Base-by-base conservation (phyloP, 306 rosid genomes). In the Oxytropis ochrocephala region DNA sequence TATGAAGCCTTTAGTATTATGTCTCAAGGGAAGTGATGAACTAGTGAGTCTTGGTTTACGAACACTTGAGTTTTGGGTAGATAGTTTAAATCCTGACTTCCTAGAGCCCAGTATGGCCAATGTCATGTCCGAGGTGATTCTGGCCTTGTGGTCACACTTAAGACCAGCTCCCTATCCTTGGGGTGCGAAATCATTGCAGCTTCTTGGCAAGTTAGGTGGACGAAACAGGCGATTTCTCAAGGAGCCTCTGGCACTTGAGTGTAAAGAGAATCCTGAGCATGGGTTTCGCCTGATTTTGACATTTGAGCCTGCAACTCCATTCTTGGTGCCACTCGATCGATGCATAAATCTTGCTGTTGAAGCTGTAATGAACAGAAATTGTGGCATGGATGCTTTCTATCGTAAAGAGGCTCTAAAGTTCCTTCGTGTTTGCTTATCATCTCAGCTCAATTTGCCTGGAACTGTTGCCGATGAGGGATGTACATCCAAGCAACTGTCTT, bases 131-230 rank as follows among this genome's bases (percentile, higher is more conserved):
- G 96, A 89, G 62, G 96, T 95, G 74, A 91, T 88, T 80, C 86
- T 95, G 66, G 96, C 89, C 78, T 78, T 95, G 69, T 95, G 99
- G 97, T 95, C 99, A 63, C 97, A 95, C 81, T 82, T 91, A 80
- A 87, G 88, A 79, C 99, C 97, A 63, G 75, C 85, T 68, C 89
- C 99, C 50, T 91, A 87, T 84, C 80, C 84, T 46, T 89, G 97
- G 99, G 99, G 97, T 67, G 95, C 97, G 41, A 95, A 95, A 86
- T 88, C 99, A 49, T 84, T 95, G 91, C 99, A 95, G 79, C 92
- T 95, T 65, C 97, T 95, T 57, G 97, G 99, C 39, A 95, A 95
- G 84, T 83, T 95, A 70, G 99, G 99, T 70, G 97, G 99, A 43
- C 91, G 99, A 58, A 95, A 95, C 80, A 87, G 99, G 79, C 95